These are phyloP conservation scores for Raddia guianensis DNA, from an alignment of 176 grass and related monocot genomes.

Conservation along the genomic window DNA sequence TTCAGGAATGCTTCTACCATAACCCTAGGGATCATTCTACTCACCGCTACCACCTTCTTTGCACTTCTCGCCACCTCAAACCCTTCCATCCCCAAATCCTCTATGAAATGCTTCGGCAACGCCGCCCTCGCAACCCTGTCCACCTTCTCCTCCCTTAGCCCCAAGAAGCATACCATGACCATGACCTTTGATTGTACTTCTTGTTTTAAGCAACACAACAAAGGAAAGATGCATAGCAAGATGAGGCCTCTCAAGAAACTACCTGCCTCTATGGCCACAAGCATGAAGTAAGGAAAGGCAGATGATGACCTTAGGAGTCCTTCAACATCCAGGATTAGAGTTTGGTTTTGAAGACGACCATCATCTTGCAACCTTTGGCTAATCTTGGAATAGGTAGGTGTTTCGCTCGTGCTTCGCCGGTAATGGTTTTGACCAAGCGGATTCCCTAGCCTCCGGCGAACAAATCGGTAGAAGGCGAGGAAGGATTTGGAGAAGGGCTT, in stretches of 20 bases:
- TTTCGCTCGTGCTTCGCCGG: constrained; percentile 23
- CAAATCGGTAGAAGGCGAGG: constrained; percentile 45
- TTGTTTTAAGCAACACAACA: constrained; percentile 49
- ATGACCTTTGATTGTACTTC: constrained; percentile 52
- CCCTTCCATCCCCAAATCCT: constrained; percentile 74
- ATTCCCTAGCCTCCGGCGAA: constrained; percentile 38
- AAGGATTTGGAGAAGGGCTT: constrained; percentile 56
- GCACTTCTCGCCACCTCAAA: constrained; percentile 41
- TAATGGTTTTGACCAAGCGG: constrained; percentile 24
- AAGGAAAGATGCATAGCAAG: constrained; percentile 61
- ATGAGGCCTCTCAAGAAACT: constrained; percentile 69
- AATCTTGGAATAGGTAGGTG: constrained; percentile 27
- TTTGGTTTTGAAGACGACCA: constrained; percentile 39
- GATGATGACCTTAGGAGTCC: constrained; percentile 64
- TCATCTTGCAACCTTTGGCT: constrained; percentile 35
- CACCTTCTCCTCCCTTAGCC: constrained; percentile 56
- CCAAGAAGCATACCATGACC: constrained; percentile 66
- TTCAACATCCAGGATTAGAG: constrained; percentile 74
- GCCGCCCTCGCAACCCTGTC: constrained; percentile 52
- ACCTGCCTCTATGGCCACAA: constrained; percentile 83
- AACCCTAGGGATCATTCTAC: constrained; percentile 62
- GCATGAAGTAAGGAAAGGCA: constrained; percentile 81
- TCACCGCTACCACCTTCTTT: constrained; percentile 49
- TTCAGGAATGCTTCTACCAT: constrained; percentile 72
- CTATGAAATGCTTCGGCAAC: constrained; percentile 76